A percentile compares a stretch with the other conserved stretches of the same genome.
These are phyloP conservation scores for Sugiyamaella sp. DNA, from an alignment of 1,139 yeast species.

Conservation along the genomic window DNA sequence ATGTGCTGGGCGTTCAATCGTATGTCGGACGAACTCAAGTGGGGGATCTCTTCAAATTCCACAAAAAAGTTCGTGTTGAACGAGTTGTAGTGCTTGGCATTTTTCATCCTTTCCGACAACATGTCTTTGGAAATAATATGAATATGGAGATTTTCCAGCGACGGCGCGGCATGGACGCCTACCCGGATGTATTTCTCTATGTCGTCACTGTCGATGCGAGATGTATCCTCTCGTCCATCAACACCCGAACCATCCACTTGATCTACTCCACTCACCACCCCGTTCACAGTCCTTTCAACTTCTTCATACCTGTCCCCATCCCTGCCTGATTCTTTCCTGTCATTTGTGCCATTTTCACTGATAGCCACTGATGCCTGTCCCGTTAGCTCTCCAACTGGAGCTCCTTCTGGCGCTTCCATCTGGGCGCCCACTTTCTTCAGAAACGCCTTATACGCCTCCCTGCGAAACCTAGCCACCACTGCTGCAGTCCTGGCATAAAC, in stretches of 20 bases:
- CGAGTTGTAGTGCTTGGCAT: conserved; percentile 70
- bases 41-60: conserved; percentile 46
- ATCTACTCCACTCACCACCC: too few species aligned
- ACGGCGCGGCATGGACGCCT: conserved; percentile 75
- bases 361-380: conserved; percentile 16
- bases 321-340: neutral
- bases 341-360: too few species aligned
- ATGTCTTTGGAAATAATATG: conserved; percentile 74
- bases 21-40: conserved; percentile 19
- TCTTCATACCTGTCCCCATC: neutral
- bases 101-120: conserved; percentile 55
- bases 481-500: conserved; percentile 43
- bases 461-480: conserved; percentile 52
- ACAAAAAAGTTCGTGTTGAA: conserved; percentile 70
- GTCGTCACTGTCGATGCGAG: neutral
- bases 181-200: conserved; percentile 50
- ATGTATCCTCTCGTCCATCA: neutral
- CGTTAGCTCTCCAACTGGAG: conserved; percentile 2
- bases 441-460: conserved; percentile 47
- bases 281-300: too few species aligned
- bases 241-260: too few species aligned
- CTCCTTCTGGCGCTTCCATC: too few species aligned
- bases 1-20: conserved; percentile 29
- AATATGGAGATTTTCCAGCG: conserved; percentile 67
- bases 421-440: neutral